phyloP scores from a whole-genome alignment of 768 basidiomycete species.

The Agaricus sinodeliciosus region DNA sequence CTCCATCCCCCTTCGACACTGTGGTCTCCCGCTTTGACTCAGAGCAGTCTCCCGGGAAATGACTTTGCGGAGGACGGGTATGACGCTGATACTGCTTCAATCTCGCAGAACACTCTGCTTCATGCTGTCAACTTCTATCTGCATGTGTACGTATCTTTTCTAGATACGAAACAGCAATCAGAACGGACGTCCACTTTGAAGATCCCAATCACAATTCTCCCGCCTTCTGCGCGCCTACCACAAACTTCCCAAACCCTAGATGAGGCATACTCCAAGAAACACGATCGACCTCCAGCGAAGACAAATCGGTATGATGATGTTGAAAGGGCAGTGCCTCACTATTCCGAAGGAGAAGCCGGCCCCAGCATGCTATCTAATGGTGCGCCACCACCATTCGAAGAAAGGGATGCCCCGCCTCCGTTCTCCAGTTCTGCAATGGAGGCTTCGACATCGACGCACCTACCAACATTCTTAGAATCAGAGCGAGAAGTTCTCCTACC shows the following conservation, averaged over 20 bases:
- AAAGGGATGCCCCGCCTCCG: slow-evolving; percentile 66
- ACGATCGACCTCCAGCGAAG: slow-evolving; percentile 69
- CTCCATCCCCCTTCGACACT: slow-evolving; percentile 58
- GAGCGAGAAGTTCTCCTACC: slow-evolving; percentile 73
- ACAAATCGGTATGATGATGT: slow-evolving; percentile 66
- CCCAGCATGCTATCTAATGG: slow-evolving; percentile 60
- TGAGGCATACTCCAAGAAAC: slow-evolving; percentile 80
- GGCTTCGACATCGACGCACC: slow-evolving; percentile 49
- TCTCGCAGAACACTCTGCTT: slow-evolving; percentile 76
- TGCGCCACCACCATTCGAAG: slow-evolving; percentile 82
- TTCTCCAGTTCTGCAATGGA: slow-evolving; percentile 51
- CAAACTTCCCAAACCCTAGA: slow-evolving; percentile 70
- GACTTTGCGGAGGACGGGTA: slow-evolving; percentile 43
- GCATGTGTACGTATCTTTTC: slow-evolving; percentile 69
- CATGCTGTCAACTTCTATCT: slow-evolving; percentile 80
- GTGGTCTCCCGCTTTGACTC: slow-evolving; percentile 41
- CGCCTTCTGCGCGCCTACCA: slow-evolving; percentile 73
- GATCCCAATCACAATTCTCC: slow-evolving; percentile 67
- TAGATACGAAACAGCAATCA: slow-evolving; percentile 59
- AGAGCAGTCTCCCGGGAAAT: slow-evolving; percentile 33
- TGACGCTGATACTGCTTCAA: slow-evolving; percentile 64
- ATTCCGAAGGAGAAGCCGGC: slow-evolving; percentile 67
- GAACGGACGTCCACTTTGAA: slow-evolving; percentile 59
- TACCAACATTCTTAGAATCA: slow-evolving; percentile 77
- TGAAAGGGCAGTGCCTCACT: slow-evolving; percentile 55